Conservation (phyloP, 192 early-diverging fungal species). For the Ambispora gerdemannii region DNA sequence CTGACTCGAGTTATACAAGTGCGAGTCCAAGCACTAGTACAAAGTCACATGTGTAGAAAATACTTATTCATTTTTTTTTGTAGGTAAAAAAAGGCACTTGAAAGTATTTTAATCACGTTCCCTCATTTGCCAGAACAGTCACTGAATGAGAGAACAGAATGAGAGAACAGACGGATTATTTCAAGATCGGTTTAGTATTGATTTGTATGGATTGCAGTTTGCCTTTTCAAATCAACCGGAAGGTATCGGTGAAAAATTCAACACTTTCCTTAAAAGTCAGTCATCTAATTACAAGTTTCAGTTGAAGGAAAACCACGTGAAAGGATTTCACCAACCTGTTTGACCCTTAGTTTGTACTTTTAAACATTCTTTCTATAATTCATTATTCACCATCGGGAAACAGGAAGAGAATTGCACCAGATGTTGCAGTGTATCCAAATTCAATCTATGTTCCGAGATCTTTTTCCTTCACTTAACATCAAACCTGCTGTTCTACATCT, state of each 20-base stretch:
- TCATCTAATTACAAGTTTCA: slow-evolving; percentile 21
- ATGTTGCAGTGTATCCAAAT: slow-evolving; percentile 7
- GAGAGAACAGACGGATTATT: too few relatives aligned
- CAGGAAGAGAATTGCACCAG: slow-evolving; percentile 4
- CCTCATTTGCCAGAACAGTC: too few relatives aligned
- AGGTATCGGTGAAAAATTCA: slow-evolving; percentile 17
- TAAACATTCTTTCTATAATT: slow-evolving; percentile 21
- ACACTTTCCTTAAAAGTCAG: slow-evolving; percentile 24
- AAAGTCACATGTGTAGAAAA: too few relatives aligned
- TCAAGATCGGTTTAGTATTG: too few relatives aligned
- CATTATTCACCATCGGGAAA: not conserved
- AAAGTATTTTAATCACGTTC: too few relatives aligned
- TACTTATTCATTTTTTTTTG: too few relatives aligned
- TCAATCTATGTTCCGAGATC: not conserved
- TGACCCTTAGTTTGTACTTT: slow-evolving; percentile 13
- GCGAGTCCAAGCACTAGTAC: too few relatives aligned
- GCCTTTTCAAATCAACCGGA: slow-evolving; percentile 15
- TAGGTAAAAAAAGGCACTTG: too few relatives aligned
- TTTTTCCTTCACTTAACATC: not conserved
- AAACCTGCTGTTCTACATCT: slow-evolving; percentile 12
- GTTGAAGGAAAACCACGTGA: not conserved
- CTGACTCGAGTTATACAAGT: too few relatives aligned
- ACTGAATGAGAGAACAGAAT: too few relatives aligned
- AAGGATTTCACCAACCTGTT: slow-evolving; percentile 11
- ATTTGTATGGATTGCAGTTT: slow-evolving; percentile 27